Conservation (phyloP, 176 grass and related monocot species). For the Echinochloa phyllopogon region DNA sequence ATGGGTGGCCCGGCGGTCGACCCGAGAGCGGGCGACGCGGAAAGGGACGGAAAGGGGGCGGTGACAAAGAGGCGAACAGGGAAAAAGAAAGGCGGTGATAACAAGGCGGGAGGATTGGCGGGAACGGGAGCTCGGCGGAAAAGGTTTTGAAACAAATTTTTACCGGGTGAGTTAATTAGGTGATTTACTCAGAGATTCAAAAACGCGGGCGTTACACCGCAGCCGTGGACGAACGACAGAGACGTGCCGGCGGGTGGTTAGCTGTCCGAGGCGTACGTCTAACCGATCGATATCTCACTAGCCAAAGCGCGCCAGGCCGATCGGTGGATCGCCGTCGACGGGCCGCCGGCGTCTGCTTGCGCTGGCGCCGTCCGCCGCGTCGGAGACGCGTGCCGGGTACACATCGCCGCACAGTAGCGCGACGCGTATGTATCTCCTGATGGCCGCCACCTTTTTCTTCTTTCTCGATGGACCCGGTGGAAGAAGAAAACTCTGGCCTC, state of each 20-base stretch:
- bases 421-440: not conserved
- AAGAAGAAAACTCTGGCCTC: not conserved
- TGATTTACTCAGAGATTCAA: too few relatives aligned
- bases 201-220: too few relatives aligned
- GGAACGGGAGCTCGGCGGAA: too few relatives aligned
- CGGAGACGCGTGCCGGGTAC: conserved; percentile 8
- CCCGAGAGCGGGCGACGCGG: too few relatives aligned
- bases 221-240: conserved; percentile 14
- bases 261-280: conserved; percentile 41
- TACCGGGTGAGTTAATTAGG: too few relatives aligned
- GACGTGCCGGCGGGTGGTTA: not conserved
- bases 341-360: not conserved
- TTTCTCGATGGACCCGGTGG: not conserved
- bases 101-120: too few relatives aligned
- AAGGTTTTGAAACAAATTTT: too few relatives aligned
- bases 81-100: too few relatives aligned
- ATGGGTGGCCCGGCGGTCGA: too few relatives aligned
- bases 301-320: conserved; percentile 24
- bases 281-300: conserved; percentile 12
- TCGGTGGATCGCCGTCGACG: not conserved
- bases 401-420: conserved; percentile 6
- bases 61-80: too few relatives aligned
- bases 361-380: conserved; percentile 35
- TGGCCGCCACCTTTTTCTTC: not conserved
- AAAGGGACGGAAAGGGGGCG: too few relatives aligned